Conservation (phyloP, 106 monocot genomes). For the Triglochin maritima region DNA sequence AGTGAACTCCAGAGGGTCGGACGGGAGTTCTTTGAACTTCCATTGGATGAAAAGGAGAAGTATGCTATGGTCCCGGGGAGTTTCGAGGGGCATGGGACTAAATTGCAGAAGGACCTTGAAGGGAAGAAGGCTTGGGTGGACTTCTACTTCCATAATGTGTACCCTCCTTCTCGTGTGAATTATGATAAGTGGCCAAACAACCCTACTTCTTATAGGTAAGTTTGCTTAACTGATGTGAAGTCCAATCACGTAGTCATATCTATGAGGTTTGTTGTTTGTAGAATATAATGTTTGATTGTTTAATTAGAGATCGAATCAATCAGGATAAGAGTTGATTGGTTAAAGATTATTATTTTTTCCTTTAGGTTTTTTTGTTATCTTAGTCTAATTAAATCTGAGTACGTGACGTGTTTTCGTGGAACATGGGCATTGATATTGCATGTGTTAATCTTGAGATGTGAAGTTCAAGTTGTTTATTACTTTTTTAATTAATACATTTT, state of each 20-base stretch:
- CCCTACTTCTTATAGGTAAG: conserved; percentile 49
- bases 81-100: conserved; percentile 66
- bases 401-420: too few species aligned
- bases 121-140: conserved; percentile 84
- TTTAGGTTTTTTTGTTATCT: too few species aligned
- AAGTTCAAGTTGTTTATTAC: background rate
- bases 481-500: background rate
- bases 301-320: too few species aligned
- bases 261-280: background rate
- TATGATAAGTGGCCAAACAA: conserved; percentile 32
- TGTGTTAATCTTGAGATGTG: too few species aligned
- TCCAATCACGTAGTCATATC: too few species aligned
- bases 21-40: conserved; percentile 63
- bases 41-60: conserved; percentile 58
- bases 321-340: too few species aligned
- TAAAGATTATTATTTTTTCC: too few species aligned
- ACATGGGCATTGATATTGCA: too few species aligned
- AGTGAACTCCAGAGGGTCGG: conserved; percentile 61
- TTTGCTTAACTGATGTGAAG: too few species aligned
- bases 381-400: too few species aligned
- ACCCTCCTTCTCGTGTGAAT: conserved; percentile 32
- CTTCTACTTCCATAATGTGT: conserved; percentile 54
- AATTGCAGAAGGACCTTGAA: conserved; percentile 46
- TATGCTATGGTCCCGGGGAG: conserved; percentile 31
- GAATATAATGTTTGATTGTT: background rate